Conservation (phyloP, 2,329 filamentous ascomycete species). For the Colletotrichum orbiculare region DNA sequence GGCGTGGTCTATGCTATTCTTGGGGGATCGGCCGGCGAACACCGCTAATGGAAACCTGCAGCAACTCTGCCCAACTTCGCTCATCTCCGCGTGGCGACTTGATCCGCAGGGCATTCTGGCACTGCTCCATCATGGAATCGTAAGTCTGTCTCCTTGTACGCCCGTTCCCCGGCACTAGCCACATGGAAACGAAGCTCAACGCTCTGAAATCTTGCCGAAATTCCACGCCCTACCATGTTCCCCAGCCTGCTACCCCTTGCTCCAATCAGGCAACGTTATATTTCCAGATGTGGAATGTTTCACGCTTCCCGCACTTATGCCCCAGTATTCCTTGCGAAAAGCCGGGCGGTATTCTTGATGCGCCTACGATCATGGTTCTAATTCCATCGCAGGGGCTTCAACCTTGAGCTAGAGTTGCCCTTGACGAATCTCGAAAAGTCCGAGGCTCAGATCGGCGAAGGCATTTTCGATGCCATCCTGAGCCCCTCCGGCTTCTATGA, state of each 20-base stretch:
- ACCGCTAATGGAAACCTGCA: constrained; percentile 34
- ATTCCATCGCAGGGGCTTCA: constrained; percentile 56
- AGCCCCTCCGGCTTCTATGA: constrained; percentile 55
- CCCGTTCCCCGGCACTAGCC: too few species aligned
- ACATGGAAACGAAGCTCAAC: too few species aligned
- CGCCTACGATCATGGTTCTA: too few species aligned
- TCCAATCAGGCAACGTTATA: too few species aligned
- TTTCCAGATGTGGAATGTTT: too few species aligned
- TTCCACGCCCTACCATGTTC: background rate
- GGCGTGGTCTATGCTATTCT: too few species aligned
- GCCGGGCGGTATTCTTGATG: too few species aligned
- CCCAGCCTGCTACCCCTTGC: background rate
- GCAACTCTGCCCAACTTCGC: constrained; percentile 57
- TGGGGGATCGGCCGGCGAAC: background rate
- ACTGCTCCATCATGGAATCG: constrained; percentile 66
- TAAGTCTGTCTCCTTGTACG: constrained; percentile 42
- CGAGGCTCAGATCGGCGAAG: constrained; percentile 56
- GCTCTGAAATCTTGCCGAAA: too few species aligned
- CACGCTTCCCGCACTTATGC: too few species aligned
- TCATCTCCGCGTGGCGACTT: constrained; percentile 59
- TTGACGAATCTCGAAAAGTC: constrained; percentile 64
- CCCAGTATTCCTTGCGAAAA: too few species aligned
- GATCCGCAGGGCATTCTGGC: constrained; percentile 67
- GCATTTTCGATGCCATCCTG: constrained; percentile 9
- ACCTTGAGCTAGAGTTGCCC: constrained; percentile 69